Percentiles rank a stretch among this genome's conserved stretches.
Evolutionary conservation across 108 stramenopile genomes (phyloP).

Genomic region (Phaeodactylum tricornutum): DNA sequence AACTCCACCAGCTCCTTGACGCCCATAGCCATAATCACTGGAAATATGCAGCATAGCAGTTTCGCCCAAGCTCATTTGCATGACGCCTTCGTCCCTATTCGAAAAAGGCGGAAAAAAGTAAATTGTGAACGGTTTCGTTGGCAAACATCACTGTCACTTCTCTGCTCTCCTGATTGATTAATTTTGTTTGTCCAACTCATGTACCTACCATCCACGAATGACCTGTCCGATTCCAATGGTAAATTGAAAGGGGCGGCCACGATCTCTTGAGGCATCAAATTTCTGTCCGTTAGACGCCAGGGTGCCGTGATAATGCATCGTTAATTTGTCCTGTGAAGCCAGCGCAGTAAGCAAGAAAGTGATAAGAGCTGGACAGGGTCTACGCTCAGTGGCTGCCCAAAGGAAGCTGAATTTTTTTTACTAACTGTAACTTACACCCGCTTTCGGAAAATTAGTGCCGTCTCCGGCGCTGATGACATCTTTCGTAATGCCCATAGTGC

Average conservation of each 20-base stretch:
- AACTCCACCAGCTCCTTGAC: slow-evolving; percentile 67
- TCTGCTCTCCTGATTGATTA: no score
- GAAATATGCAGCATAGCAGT: slow-evolving; percentile 68
- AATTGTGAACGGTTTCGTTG: no score
- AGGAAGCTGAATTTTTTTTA: background rate
- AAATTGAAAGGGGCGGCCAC: slow-evolving; percentile 65
- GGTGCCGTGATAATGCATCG: slow-evolving; percentile 33
- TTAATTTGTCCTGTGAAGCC: slow-evolving; percentile 2
- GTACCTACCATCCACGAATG: slow-evolving; percentile 37
- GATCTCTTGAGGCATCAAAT: slow-evolving; percentile 69
- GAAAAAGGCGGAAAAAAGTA: no score
- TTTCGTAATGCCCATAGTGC: slow-evolving; percentile 40
- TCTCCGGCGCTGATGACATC: slow-evolving; percentile 55
- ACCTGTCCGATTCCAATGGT: slow-evolving; percentile 44
- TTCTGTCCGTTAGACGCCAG: slow-evolving; percentile 70
- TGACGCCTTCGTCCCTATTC: slow-evolving; percentile 48
- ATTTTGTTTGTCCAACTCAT: no score
- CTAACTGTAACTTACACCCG: slow-evolving; percentile 18
- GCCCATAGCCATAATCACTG: slow-evolving; percentile 79
- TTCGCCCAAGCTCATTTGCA: slow-evolving; percentile 62
- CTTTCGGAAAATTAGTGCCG: slow-evolving; percentile 57
- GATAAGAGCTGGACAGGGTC: background rate
- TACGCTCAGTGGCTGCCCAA: background rate
- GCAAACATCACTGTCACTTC: no score
- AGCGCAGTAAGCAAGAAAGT: background rate